Conservation (phyloP, 164 flowering plant species). For the Litsea cubeba region DNA sequence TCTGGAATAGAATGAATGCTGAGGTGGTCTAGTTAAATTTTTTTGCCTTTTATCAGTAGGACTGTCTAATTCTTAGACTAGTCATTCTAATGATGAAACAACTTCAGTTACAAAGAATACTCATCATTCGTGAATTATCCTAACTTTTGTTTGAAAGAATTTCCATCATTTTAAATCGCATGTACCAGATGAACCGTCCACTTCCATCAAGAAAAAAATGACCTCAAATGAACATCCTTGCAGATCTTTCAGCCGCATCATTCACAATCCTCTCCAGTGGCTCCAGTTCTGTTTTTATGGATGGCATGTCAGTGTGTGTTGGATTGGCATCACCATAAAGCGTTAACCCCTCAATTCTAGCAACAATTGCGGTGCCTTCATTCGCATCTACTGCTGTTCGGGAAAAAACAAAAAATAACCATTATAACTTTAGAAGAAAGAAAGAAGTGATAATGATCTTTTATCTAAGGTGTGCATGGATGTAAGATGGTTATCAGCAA, state of each 20-base stretch:
- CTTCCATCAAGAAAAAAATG: neutral
- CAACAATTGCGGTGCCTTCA: constrained; percentile 2
- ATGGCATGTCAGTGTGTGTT: neutral
- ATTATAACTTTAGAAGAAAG: neutral
- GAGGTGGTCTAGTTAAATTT: too few species aligned
- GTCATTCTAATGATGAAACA: neutral
- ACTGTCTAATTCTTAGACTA: too few species aligned
- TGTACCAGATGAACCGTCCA: neutral
- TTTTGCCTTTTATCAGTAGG: too few species aligned
- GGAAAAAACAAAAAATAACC: neutral
- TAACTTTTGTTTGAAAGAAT: neutral
- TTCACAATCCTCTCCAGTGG: neutral
- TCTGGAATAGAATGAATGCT: too few species aligned
- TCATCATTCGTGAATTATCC: neutral
- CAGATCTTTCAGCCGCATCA: neutral
- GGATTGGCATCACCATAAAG: constrained; percentile 8
- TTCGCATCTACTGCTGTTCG: constrained; percentile 7
- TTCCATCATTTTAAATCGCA: neutral
- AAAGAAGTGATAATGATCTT: neutral
- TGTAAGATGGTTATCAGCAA: neutral
- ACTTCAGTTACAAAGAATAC: neutral
- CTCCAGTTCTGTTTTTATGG: constrained; percentile 1
- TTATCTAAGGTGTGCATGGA: neutral
- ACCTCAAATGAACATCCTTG: constrained; percentile 8
- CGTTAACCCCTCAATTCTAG: constrained; percentile 9